Percentiles rank a stretch among this genome's conserved stretches.
phyloP scores from a whole-genome alignment of 108 stramenopile genomes.

The Pseudonitzschia pungens region DNA sequence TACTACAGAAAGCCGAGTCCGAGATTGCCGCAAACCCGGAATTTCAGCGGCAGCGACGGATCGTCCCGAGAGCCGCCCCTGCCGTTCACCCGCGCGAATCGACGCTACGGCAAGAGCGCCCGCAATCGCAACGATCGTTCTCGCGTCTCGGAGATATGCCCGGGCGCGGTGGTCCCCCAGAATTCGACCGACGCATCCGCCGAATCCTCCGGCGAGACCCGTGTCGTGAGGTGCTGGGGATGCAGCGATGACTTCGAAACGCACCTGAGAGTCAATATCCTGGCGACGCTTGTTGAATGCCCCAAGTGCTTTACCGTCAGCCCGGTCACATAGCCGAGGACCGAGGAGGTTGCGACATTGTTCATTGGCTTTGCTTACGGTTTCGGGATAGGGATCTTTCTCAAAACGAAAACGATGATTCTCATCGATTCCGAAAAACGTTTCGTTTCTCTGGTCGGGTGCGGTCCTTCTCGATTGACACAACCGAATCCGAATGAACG shows the following conservation, averaged over 20 bases:
- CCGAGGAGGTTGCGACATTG: not conserved
- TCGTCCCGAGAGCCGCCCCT: constrained; percentile 30
- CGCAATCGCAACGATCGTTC: not conserved
- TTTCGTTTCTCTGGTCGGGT: too few species aligned
- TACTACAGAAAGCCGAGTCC: constrained; percentile 27
- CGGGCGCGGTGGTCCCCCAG: not conserved
- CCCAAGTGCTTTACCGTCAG: constrained; percentile 42
- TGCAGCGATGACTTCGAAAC: constrained; percentile 9
- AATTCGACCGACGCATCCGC: not conserved
- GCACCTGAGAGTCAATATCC: constrained; percentile 15
- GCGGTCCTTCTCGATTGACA: too few species aligned
- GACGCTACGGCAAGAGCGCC: not conserved
- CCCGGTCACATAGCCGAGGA: constrained; percentile 13
- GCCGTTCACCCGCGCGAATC: constrained; percentile 8
- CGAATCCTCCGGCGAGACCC: not conserved
- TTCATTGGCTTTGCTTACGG: not conserved
- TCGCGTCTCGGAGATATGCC: constrained; percentile 9
- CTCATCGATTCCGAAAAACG: too few species aligned
- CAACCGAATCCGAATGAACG: too few species aligned
- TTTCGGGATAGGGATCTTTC: too few species aligned
- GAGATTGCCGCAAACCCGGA: constrained; percentile 16
- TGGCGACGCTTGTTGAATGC: constrained; percentile 41
- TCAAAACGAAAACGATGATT: too few species aligned
- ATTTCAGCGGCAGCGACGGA: not conserved
- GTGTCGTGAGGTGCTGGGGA: constrained; percentile 39